Percentiles rank a stretch among this genome's conserved stretches.
Evolutionary conservation across 1,139 yeast species (phyloP).

Genomic region (Dujonia santamariae): DNA sequence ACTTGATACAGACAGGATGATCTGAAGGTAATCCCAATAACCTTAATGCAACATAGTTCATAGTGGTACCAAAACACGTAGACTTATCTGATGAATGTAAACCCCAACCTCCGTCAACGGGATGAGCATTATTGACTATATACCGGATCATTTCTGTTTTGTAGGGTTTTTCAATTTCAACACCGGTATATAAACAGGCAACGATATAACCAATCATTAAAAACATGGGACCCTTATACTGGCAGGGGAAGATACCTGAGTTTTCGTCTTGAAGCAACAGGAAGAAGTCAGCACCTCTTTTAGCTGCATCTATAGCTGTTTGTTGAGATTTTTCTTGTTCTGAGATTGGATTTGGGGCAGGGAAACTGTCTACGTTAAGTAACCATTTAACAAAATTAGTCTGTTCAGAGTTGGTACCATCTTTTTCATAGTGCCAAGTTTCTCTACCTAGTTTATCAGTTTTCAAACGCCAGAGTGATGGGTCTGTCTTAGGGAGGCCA

Average conservation of each 20-base stretch:
- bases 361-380: constrained; percentile 43
- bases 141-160: constrained; percentile 74
- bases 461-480: constrained; percentile 68
- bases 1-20: constrained; percentile 79
- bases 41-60: constrained; percentile 78
- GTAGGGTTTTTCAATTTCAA: constrained; percentile 65
- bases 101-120: constrained; percentile 99
- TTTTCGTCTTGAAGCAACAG: constrained; percentile 63
- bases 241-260: constrained; percentile 85
- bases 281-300: constrained; percentile 74
- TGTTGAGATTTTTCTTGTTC: constrained; percentile 47
- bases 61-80: constrained; percentile 91
- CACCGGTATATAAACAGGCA: constrained; percentile 66
- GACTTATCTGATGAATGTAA: constrained; percentile 87
- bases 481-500: constrained; percentile 68
- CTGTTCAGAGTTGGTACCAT: constrained; percentile 28
- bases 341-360: constrained; percentile 34
- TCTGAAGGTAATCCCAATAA: constrained; percentile 69
- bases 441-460: constrained; percentile 75
- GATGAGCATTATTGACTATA: constrained; percentile 85
- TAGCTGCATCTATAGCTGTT: constrained; percentile 41
- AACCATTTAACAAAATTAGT: constrained; percentile 58
- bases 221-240: constrained; percentile 97
- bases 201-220: constrained; percentile 88
- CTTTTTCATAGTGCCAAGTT: constrained; percentile 69